These are phyloP conservation scores for Colletotrichum brevisporum DNA, from an alignment of 2,329 filamentous ascomycete species.

Conservation along the genomic window DNA sequence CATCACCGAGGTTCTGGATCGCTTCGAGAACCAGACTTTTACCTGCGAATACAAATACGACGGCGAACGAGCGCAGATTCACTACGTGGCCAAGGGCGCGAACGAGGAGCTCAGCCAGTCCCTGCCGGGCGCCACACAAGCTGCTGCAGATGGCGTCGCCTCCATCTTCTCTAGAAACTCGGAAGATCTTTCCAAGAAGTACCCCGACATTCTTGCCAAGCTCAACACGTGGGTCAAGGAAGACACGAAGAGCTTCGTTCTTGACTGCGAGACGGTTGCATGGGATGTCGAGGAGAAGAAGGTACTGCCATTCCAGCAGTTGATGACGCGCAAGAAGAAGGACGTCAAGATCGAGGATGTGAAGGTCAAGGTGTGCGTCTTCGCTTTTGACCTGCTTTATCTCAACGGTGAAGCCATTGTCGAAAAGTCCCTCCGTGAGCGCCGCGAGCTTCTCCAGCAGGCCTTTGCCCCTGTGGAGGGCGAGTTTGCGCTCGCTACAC, in stretches of 20 bases:
- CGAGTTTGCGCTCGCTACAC: constrained; percentile 91
- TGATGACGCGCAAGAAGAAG: constrained; percentile 98
- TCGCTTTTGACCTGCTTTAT: constrained; percentile 95
- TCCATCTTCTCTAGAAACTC: constrained; percentile 98
- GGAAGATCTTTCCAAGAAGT: constrained; percentile 97
- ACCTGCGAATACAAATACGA: constrained; percentile 99
- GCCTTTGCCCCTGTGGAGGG: constrained; percentile 86
- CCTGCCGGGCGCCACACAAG: constrained; percentile 72
- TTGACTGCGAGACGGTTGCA: constrained; percentile 98
- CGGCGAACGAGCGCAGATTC: constrained; percentile 97
- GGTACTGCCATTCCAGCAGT: constrained; percentile 94
- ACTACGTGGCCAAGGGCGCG: constrained; percentile 90
- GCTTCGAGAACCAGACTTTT: constrained; percentile 95
- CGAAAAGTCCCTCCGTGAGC: constrained; percentile 86
- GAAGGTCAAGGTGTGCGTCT: constrained; percentile 96
- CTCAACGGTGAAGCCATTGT: constrained; percentile 93
- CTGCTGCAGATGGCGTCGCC: constrained; percentile 80
- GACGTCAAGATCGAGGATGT: constrained; percentile 96
- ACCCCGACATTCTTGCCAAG: constrained; percentile 93
- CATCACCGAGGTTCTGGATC: constrained; percentile 96
- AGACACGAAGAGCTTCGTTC: constrained; percentile 92
- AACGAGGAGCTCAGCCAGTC: constrained; percentile 77
- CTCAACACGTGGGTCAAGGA: constrained; percentile 90
- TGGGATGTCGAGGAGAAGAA: constrained; percentile 98
- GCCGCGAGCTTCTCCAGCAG: constrained; percentile 79